Conservation (phyloP, 345 rosid genomes). For the Eutrema yunnanense region DNA sequence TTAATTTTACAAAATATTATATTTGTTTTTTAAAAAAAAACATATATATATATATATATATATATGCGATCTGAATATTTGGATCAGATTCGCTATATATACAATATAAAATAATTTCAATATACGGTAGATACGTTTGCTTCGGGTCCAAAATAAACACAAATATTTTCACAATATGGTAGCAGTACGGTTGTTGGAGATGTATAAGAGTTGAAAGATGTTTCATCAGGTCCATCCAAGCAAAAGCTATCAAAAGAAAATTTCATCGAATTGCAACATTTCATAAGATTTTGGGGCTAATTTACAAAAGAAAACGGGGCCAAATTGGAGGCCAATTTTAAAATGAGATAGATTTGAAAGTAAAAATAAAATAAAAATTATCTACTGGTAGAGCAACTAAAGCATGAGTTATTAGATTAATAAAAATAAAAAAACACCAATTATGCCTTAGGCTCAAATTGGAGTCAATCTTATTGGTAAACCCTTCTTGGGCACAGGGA, state of each 20-base stretch:
- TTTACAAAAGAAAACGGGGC: slow-evolving; percentile 16
- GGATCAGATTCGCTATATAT: background rate
- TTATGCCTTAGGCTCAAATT: slow-evolving; percentile 21
- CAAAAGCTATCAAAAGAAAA: background rate
- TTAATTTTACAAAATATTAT: too few relatives aligned
- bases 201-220: background rate
- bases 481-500: slow-evolving; percentile 87
- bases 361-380: background rate
- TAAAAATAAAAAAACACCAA: background rate
- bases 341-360: background rate
- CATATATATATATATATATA: too few relatives aligned
- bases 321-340: slow-evolving; percentile 20
- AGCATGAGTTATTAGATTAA: background rate
- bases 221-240: background rate
- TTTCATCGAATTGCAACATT: background rate
- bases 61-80: background rate
- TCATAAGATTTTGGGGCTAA: background rate
- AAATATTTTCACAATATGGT: background rate
- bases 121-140: background rate
- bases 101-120: too few relatives aligned
- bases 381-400: background rate
- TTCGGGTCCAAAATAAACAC: background rate
- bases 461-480: slow-evolving; percentile 57
- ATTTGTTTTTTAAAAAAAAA: too few relatives aligned
- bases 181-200: background rate